Base-by-base conservation (phyloP, 2,329 filamentous ascomycete species). In the Aspergillus nomiae region DNA sequence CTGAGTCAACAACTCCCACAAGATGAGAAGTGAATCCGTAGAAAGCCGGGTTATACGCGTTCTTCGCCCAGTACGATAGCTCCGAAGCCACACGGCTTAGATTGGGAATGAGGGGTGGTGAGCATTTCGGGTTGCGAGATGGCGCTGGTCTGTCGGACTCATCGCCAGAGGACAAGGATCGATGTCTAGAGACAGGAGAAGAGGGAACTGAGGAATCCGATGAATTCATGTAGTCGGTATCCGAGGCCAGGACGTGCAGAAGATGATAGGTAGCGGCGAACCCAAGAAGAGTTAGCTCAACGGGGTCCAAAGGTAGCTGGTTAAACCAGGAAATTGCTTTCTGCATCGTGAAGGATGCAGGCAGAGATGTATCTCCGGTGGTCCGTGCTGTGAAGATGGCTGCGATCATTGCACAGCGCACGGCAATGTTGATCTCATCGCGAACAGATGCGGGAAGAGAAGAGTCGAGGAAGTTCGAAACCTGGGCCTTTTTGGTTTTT, bases 401-500 rank as follows among this genome's bases (percentile, higher is more conserved):
- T 1, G 86, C 81, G 61, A 87, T 85, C 75, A 88, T 87, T 12
- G 86, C 86, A 50, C 87, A 81, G 8, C 85, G 86, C 45, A 88
- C 81, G 4, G 86, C 84, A 58, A 84, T 84, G 58, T 80, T 80
- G 12, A 89, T 83, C 63, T 89, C 87, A 6, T 83, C 80, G 9
- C 80, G 75, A 12, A 80, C 77, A 1, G 79, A 80, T 16, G 77
- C 67, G 2, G 86, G 82, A 1, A 86, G 80, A 1, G 86, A 86
- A 0, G 83, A 83, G 65, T 86, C 84, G 36, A 84, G 80, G 63
- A 88, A 79, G 68, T 80, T 77, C 30, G 75, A 78, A 58, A 67
- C 73, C 36, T 70, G 78, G 65, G 61, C 74, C 61, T 68, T 69
- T 58, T 71, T 70, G 50, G 65, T 71, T 59, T 73, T 72, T 34